Evolutionary conservation across 1,139 yeast species (phyloP).

Genomic region (Yamadazyma aaseri): DNA sequence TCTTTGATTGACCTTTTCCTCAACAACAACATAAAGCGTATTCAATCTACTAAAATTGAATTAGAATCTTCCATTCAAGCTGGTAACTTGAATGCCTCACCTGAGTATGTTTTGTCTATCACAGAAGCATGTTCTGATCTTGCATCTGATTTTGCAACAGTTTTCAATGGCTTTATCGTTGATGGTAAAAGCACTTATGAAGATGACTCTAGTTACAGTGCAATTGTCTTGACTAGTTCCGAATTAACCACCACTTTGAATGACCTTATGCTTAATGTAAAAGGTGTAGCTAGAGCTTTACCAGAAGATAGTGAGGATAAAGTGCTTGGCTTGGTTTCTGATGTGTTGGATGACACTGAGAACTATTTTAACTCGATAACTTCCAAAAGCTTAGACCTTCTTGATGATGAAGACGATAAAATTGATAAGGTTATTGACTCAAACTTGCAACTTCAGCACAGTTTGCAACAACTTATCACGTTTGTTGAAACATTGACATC

Average conservation of each 20-base stretch:
- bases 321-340: constrained; percentile 49
- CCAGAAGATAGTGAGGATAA: constrained; percentile 55
- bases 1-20: constrained; percentile 72
- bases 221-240: constrained; percentile 64
- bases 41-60: constrained; percentile 73
- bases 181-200: constrained; percentile 60
- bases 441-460: constrained; percentile 71
- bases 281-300: constrained; percentile 63
- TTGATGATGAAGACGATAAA: constrained; percentile 62
- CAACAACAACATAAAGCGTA: constrained; percentile 64
- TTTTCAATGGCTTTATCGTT: constrained; percentile 73
- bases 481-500: constrained; percentile 56
- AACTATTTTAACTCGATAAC: constrained; percentile 60
- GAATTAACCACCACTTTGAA: constrained; percentile 63
- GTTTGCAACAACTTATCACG: constrained; percentile 58
- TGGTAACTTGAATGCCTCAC: constrained; percentile 76
- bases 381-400: constrained; percentile 48
- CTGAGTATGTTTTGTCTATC: constrained; percentile 67
- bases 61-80: constrained; percentile 80
- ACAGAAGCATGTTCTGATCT: constrained; percentile 69
- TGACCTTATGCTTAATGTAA: constrained; percentile 67
- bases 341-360: constrained; percentile 61
- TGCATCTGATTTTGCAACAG: constrained; percentile 79
- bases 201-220: constrained; percentile 56
- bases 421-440: constrained; percentile 76